Conservation (phyloP, 345 rosid species). For the Pistacia atlantica region DNA sequence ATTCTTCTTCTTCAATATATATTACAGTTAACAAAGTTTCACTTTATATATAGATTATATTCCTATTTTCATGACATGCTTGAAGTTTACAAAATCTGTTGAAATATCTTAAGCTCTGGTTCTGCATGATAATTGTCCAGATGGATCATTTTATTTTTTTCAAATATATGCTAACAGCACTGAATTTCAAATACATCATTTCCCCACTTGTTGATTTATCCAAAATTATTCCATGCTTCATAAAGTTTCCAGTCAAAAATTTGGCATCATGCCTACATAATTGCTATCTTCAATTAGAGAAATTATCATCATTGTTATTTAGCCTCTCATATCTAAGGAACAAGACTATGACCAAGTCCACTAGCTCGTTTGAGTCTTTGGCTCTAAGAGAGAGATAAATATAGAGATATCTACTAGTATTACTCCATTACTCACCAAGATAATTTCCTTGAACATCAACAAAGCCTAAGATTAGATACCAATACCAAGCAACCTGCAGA, state of each 20-base stretch:
- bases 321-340: neutral
- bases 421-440: constrained; percentile 44
- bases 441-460: constrained; percentile 66
- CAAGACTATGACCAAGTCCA: neutral
- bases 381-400: neutral
- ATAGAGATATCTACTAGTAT: neutral
- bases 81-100: neutral
- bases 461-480: constrained; percentile 62
- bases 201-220: neutral
- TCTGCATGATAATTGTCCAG: too few species aligned
- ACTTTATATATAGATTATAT: neutral
- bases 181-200: neutral
- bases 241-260: neutral
- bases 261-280: neutral
- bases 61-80: neutral
- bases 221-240: neutral
- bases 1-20: neutral
- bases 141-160: too few species aligned
- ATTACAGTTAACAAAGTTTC: neutral
- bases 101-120: neutral
- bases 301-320: neutral
- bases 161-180: neutral
- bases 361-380: neutral
- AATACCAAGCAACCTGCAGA: constrained; percentile 56
- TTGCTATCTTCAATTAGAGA: too few species aligned